Evolutionary conservation across 176 grass and related monocot species (phyloP), one percentile per base, ranked within the genome.

Genomic region (Aegilops sharonensis): DNA sequence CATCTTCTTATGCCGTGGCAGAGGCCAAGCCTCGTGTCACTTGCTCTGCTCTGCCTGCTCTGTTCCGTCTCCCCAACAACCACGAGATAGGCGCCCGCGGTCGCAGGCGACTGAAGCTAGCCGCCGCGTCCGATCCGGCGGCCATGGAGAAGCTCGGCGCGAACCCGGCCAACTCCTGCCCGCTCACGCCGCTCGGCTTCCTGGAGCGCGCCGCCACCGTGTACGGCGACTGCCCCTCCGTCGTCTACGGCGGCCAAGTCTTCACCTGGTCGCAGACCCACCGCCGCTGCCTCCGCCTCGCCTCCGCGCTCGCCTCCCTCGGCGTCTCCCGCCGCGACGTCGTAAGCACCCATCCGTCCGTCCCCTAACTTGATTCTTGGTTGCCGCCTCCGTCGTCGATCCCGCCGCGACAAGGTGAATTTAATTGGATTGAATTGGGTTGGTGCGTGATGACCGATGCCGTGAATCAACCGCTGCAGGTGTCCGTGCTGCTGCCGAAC

Each of bases 401-500:
- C 12, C 25, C 35, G 4, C 14, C 14, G 14, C 9, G 14, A 9
- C 2, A 1, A 52, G 48, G 17, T 6, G 74, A 5, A 52, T 52
- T 17, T 52, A 67, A 67, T 68, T 17, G 67, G 36, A 70, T 70
- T 70, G 68, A n/a, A 18, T 54, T 54, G 47, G 47, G 8, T 5
- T n/a, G 1, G 25, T 37, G 31, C 0, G 0, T 17, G 1, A 1
- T 3, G 5, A 15, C 3, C 4, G 9, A 43, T 74, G 47, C 5
- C 39, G 29, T 50, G 3, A 30, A 69, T 71, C 43, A 10, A 45
- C 43, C 4, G 43, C 43, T 10, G 3, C 62, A 98, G 95, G 95
- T 98, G 13, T 98, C 95, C 8, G 91, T 92, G 80, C 66, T 98
- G 31, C n/a, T 92, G 15, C 95, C 95, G 1, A 98, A 98, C 77